Evolutionary conservation across 1,284 basidiomycete species (phyloP).

Genomic region (Amylostereum chailletii): DNA sequence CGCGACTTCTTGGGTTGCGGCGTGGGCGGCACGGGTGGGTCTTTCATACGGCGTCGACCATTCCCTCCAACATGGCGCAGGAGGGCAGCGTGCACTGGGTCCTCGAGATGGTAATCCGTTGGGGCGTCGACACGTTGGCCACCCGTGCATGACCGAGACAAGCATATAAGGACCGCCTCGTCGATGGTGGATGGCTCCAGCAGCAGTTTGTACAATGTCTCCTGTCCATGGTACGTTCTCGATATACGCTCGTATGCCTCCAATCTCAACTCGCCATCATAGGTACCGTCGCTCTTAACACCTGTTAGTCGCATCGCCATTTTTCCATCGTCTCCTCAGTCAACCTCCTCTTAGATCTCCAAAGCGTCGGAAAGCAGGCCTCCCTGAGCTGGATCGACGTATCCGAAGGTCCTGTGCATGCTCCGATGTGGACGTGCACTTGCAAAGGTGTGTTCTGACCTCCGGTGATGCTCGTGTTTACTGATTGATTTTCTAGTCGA

Average conservation of each 20-base stretch:
- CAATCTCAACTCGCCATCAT: too few species aligned
- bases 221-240: neutral
- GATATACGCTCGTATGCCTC: slow-evolving; percentile 4
- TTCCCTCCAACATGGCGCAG: too few species aligned
- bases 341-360: slow-evolving; percentile 35
- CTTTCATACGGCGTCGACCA: too few species aligned
- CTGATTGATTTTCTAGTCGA: slow-evolving; percentile 27
- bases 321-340: neutral
- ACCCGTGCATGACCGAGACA: too few species aligned
- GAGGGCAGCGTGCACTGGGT: too few species aligned
- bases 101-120: too few species aligned
- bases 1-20: too few species aligned
- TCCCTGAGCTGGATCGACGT: slow-evolving; percentile 48
- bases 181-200: too few species aligned
- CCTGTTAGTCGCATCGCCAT: slow-evolving; percentile 14
- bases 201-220: neutral
- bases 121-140: too few species aligned
- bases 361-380: slow-evolving; percentile 29
- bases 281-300: slow-evolving; percentile 19
- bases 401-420: slow-evolving; percentile 34
- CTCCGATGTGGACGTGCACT: slow-evolving; percentile 42
- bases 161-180: too few species aligned
- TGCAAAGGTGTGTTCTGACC: slow-evolving; percentile 41
- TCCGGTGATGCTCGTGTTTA: slow-evolving; percentile 8
- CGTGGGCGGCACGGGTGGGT: too few species aligned